phyloP scores from a whole-genome alignment of 2,329 filamentous ascomycete genomes.

The Leptodontidium sp. region DNA sequence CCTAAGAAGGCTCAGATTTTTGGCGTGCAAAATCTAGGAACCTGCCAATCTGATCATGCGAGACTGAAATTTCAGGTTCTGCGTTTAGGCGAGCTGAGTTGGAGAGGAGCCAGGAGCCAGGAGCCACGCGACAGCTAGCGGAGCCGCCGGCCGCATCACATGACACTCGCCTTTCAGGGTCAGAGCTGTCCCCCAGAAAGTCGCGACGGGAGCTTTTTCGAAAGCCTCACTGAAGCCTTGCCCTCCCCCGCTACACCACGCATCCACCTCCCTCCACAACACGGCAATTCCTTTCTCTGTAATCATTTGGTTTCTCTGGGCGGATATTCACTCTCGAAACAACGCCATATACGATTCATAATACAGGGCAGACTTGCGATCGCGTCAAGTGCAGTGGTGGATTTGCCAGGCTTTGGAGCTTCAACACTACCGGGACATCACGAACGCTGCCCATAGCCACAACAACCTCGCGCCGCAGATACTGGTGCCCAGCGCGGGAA shows the following conservation, averaged over 20 bases:
- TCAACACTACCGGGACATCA: background rate
- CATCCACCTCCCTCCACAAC: background rate
- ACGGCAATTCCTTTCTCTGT: constrained; percentile 19
- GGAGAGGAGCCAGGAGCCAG: too few relatives aligned
- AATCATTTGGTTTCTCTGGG: constrained; percentile 14
- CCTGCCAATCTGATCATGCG: too few relatives aligned
- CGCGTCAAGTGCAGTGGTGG: background rate
- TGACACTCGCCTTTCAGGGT: background rate
- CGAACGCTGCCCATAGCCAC: background rate
- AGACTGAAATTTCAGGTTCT: too few relatives aligned
- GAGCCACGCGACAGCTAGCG: too few relatives aligned
- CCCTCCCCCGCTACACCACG: background rate
- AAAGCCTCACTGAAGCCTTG: constrained; percentile 17
- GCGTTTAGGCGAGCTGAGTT: too few relatives aligned
- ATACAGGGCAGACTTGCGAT: background rate
- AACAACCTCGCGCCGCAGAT: background rate
- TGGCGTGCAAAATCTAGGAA: too few relatives aligned
- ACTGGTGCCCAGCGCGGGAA: background rate
- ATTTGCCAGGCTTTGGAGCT: constrained; percentile 7
- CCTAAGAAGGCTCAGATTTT: too few relatives aligned
- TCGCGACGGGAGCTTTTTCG: constrained; percentile 19
- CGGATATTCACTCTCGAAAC: background rate
- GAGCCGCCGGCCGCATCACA: background rate
- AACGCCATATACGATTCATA: background rate
- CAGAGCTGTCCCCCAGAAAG: constrained; percentile 18